Percentiles rank a stretch among this genome's conserved stretches.
Conservation (phyloP, 2,329 filamentous ascomycete species). For the Colletotrichum sp. region DNA sequence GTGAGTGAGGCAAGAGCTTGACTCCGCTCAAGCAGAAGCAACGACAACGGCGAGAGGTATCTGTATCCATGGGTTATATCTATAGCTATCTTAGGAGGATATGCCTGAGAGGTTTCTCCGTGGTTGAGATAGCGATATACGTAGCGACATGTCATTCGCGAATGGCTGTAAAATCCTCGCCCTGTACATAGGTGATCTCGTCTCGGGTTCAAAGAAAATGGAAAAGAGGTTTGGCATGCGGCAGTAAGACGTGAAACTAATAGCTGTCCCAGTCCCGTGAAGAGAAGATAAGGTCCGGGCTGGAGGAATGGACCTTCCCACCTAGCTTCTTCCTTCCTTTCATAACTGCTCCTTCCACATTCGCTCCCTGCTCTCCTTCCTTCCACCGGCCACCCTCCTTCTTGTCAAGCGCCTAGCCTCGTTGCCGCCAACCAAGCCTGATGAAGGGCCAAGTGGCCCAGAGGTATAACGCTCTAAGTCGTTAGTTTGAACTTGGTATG, state of each 20-base stretch:
- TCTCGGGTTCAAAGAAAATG: rapidly evolving
- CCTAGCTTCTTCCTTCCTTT: background rate
- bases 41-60: background rate
- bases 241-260: background rate
- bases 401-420: rapidly evolving
- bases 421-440: background rate
- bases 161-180: background rate
- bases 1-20: background rate
- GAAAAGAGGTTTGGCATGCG: background rate
- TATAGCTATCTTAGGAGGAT: background rate
- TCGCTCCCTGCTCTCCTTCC: background rate
- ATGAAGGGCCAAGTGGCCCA: background rate
- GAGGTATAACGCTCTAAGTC: background rate
- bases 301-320: background rate
- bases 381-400: background rate
- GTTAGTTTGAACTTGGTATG: background rate
- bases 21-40: background rate
- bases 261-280: background rate
- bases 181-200: background rate
- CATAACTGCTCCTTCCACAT: background rate
- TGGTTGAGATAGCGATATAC: rapidly evolving
- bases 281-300: background rate
- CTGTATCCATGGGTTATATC: background rate
- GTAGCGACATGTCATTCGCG: too few relatives aligned
- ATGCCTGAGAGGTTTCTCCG: rapidly evolving